Evolutionary conservation across 768 basidiomycete genomes (phyloP).

Genomic region (Rhodosporidiobolus sp.): DNA sequence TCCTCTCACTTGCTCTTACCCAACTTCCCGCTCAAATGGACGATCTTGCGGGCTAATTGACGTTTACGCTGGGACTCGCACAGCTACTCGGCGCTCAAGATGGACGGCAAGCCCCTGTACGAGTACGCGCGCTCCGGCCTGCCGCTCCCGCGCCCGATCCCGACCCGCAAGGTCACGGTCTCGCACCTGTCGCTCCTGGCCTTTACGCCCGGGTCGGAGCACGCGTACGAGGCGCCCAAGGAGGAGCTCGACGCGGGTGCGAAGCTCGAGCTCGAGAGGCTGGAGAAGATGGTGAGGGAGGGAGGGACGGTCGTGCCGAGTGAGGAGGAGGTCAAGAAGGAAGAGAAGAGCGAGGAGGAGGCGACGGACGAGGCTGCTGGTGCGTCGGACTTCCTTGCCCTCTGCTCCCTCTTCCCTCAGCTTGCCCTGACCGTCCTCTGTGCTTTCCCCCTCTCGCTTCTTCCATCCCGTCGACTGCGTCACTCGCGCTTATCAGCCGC

Average conservation of each 20-base stretch:
- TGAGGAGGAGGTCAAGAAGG: constrained; percentile 12
- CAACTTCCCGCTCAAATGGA: neutral
- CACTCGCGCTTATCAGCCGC: no score
- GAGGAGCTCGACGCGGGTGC: constrained; percentile 67
- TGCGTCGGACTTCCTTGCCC: neutral
- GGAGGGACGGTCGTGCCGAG: constrained; percentile 12
- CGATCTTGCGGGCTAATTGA: constrained; percentile 19
- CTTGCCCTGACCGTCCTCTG: no score
- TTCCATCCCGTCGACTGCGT: neutral
- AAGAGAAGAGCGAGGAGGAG: constrained; percentile 1
- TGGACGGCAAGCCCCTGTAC: constrained; percentile 93
- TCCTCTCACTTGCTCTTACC: neutral
- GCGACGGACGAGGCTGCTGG: neutral
- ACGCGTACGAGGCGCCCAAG: constrained; percentile 71
- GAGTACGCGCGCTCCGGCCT: constrained; percentile 90
- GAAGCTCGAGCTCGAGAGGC: constrained; percentile 63
- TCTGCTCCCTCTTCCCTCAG: neutral
- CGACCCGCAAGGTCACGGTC: constrained; percentile 75
- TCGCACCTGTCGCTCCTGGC: constrained; percentile 72
- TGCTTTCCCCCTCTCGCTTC: neutral
- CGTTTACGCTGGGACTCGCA: neutral
- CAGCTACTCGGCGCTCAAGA: constrained; percentile 96
- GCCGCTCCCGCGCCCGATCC: constrained; percentile 91
- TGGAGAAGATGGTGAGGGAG: constrained; percentile 54
- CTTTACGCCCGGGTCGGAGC: constrained; percentile 67